Base-by-base conservation (phyloP, 805 yeast species). In the Sungouiozyma ichnusensis region DNA sequence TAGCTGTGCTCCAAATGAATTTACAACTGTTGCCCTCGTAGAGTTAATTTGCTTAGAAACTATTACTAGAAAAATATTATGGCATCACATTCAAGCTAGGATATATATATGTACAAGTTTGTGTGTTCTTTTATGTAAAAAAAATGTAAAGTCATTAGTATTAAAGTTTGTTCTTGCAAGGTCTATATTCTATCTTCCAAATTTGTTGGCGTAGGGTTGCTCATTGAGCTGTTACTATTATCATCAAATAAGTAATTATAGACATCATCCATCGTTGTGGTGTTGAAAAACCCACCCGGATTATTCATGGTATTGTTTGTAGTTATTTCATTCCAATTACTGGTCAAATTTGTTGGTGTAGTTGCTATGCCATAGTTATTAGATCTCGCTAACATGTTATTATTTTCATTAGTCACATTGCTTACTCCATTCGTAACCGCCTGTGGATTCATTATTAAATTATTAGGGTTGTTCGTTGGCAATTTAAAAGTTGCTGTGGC, bases 261-360 rank as follows among this genome's bases (percentile, higher is more conserved):
- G 13, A 57, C 55, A 39, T 57, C 60, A 43, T 57, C 60, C 58
- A 57, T 55, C 3, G 62, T 57, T 3, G 62, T 57, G 1, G 62
- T 57, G 36, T 55, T 54, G 35, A 55, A 57, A 40, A 51, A 45
- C 9, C 52, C 49, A n/a, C 47, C 46, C 2, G 51, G 44, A 16
- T 42, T 39, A 4, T 52, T 52, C 11, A 52, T 37, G 7, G 49
- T 41, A 36, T 48, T 53, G 14, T 40, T 39, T 15, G 55, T 48
- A 20, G 51, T 42, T 34, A 44, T 50, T 24, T 52, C 57, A 11
- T 39, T 43, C 53, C 54, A 50, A 2, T 29, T 37, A 11, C 20
- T 16, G n/a, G 17, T 20, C n/a, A 17, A 35, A 15, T 38, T 37
- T 37, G 40, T 35, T 39, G 33, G 36, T 16, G 42, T 7, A 33